Percentiles rank a stretch among this genome's conserved stretches.
Conservation (phyloP, 176 grass and related monocot genomes). For the bread wheat (Triticum aestivum) region DNA sequence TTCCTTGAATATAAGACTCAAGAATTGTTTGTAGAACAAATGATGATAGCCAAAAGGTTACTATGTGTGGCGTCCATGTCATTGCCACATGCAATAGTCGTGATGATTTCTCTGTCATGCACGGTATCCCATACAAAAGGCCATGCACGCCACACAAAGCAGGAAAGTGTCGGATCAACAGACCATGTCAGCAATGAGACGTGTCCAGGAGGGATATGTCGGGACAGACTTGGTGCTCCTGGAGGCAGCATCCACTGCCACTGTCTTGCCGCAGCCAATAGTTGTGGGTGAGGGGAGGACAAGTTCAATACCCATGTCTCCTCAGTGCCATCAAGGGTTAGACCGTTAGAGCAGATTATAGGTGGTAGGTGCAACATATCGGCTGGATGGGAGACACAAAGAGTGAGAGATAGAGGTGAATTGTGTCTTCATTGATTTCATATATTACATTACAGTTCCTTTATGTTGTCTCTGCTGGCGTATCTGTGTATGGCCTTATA, state of each 20-base stretch:
- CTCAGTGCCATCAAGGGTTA: background rate
- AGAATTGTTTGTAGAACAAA: background rate
- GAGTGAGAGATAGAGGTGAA: background rate
- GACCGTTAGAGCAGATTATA: background rate
- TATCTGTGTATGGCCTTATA: background rate
- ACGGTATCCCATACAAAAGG: background rate
- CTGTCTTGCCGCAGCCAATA: background rate
- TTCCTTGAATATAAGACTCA: constrained; percentile 16
- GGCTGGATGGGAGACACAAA: background rate
- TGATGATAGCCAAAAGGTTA: background rate
- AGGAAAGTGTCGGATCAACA: background rate
- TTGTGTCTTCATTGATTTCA: background rate
- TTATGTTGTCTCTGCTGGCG: background rate
- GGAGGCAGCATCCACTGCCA: background rate
- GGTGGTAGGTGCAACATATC: constrained; percentile 1
- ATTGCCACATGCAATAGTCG: background rate
- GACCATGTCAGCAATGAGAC: background rate
- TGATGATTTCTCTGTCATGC: background rate
- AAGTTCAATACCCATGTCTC: background rate
- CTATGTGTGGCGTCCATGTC: background rate
- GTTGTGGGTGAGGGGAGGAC: background rate
- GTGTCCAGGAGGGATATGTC: background rate
- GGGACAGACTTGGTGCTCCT: background rate
- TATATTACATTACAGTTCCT: background rate
- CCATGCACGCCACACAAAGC: background rate